Evolutionary conservation across 441 rosid genomes (phyloP), one percentile per base, ranked within the genome.

Genomic region (Kokia cookei): DNA sequence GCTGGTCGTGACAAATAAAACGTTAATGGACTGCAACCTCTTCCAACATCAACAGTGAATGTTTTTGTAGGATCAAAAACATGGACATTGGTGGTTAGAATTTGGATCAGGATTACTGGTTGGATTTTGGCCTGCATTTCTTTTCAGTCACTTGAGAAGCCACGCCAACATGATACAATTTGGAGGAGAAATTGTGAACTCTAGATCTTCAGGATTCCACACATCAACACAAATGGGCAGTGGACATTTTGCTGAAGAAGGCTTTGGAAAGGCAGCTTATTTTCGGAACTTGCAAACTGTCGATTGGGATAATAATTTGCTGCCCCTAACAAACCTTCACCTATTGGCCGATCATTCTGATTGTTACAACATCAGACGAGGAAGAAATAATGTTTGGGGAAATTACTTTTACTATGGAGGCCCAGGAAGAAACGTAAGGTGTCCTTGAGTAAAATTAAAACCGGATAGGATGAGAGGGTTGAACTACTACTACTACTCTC

Each of bases 361-460:
- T 76, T 90, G 94, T 77, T 90, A 90, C 81, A 86, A 86, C 48
- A 88, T 90, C 26, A 83, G 89, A 83, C 92, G 86, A 77, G 94
- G 92, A 26, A 85, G 64, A 76, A 90, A 83, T 71, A 82, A 78
- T 27, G 92, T 71, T 24, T 90, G 94, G 94, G 94, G 91, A 7
- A 88, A 88, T 62, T 88, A 88, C 72, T 90, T 90, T 78, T 90
- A 90, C 72, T 90, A 90, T 75, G 94, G 94, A 75, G 94, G 94
- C 24, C 94, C 94, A 73, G 94, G 94, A 53, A 86, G 91, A 45
- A 90, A 86, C 75, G 81, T 81, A 26, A 81, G 82, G 62, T 89
- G 93, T 74, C 91, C 89, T 74, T 89, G 82, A 85, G 15, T 54
- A 45, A 69, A 4, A 55, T 58, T 7, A 69, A 35, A 63, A 79